These are phyloP conservation scores for Penicillium egyptiacum DNA, from an alignment of 495 filamentous ascomycete species.

Conservation along the genomic window DNA sequence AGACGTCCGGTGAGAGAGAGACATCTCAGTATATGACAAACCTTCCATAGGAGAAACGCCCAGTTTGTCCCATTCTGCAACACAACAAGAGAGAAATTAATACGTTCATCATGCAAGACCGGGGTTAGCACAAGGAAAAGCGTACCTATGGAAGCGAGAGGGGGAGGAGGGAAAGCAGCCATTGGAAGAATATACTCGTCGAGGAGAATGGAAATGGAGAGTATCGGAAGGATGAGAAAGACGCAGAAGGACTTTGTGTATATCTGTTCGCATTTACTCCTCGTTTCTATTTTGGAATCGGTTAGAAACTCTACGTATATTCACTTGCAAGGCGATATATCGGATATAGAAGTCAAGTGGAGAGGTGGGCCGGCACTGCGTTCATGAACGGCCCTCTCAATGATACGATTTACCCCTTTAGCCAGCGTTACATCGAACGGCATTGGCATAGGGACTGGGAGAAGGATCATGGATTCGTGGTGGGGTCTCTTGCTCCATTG, in stretches of 20 bases:
- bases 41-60: not conserved
- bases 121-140: not conserved
- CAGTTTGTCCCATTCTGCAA: conserved; percentile 4
- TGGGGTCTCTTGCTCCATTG: not conserved
- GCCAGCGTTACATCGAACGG: not conserved
- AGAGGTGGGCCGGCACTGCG: not conserved
- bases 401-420: not conserved
- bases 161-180: not conserved
- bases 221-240: conserved; percentile 7
- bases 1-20: not conserved
- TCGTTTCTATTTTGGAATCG: not conserved
- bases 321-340: not conserved
- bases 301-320: not conserved
- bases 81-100: not conserved
- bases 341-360: not conserved
- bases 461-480: not conserved
- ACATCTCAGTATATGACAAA: not conserved
- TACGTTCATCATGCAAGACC: not conserved
- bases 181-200: not conserved
- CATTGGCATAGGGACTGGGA: not conserved
- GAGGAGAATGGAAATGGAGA: conserved; percentile 7
- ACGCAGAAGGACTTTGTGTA: not conserved
- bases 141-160: not conserved
- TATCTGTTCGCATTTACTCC: not conserved
- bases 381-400: not conserved